Evolutionary conservation across 495 filamentous ascomycete species (phyloP).

Genomic region (Talaromyces wortmannii): DNA sequence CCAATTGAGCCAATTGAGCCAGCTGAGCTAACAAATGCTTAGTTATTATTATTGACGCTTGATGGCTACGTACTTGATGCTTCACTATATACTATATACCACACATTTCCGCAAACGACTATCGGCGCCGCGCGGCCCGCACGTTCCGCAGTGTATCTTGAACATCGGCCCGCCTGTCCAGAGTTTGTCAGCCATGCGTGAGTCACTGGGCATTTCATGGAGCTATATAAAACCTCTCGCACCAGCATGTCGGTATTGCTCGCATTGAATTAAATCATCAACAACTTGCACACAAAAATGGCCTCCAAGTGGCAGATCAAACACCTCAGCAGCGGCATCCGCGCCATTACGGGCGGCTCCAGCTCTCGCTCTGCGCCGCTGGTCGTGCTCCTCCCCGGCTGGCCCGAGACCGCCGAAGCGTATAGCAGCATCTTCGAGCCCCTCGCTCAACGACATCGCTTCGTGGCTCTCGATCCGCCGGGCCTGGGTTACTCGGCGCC

Average conservation of each 20-base stretch:
- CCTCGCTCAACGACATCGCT: constrained; percentile 15
- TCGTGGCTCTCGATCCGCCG: constrained; percentile 17
- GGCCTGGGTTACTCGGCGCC: constrained; percentile 13
- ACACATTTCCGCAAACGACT: not conserved
- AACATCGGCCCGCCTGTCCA: no score
- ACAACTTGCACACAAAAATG: no score
- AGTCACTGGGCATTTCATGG: no score
- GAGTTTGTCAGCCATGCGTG: no score
- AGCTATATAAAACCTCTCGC: no score
- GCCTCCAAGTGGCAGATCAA: constrained; percentile 9
- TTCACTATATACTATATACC: not conserved
- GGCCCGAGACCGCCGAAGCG: constrained; percentile 21
- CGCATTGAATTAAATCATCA: no score
- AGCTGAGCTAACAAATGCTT: no score
- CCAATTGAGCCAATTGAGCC: no score
- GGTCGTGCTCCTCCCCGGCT: constrained; percentile 13
- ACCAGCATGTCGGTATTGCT: no score
- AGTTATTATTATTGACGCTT: no score
- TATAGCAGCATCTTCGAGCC: constrained; percentile 15
- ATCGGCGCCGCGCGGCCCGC: not conserved
- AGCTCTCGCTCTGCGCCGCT: constrained; percentile 6
- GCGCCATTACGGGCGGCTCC: constrained; percentile 18
- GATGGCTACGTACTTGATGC: no score
- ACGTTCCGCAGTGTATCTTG: not conserved
- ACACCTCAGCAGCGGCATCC: constrained; percentile 17